Conservation (phyloP, 2,329 filamentous ascomycete genomes). For the Phyllosticta paracitricarpa region DNA sequence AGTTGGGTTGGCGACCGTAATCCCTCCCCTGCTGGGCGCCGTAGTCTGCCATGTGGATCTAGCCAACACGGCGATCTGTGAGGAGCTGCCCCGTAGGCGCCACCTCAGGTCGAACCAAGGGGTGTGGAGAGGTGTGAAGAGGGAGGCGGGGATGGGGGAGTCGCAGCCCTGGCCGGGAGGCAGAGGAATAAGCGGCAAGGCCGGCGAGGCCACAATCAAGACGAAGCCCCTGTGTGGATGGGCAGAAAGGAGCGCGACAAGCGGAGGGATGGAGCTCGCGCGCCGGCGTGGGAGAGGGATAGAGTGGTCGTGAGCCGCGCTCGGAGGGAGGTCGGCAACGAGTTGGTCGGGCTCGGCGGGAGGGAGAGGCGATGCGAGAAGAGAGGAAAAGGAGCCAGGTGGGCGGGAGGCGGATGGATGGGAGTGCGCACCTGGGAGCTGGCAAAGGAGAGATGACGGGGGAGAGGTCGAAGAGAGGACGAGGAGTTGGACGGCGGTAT, state of each 20-base stretch:
- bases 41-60: slow-evolving; percentile 50
- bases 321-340: slow-evolving; percentile 15
- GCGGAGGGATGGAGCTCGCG: not conserved
- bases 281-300: not conserved
- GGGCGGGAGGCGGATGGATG: not conserved
- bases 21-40: slow-evolving; percentile 51
- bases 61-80: slow-evolving; percentile 8
- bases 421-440: not conserved
- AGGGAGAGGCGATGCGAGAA: slow-evolving; percentile 12
- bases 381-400: not conserved
- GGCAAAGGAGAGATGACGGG: not conserved
- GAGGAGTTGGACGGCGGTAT: not conserved
- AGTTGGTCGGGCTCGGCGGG: slow-evolving; percentile 8
- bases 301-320: not conserved
- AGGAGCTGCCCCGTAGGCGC: slow-evolving; percentile 7
- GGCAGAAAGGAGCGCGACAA: slow-evolving; percentile 2
- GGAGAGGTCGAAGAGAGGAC: not conserved
- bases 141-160: not conserved
- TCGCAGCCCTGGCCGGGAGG: slow-evolving; percentile 1
- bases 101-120: slow-evolving; percentile 1
- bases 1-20: slow-evolving; percentile 41
- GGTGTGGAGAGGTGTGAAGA: not conserved
- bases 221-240: slow-evolving; percentile 6
- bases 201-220: slow-evolving; percentile 3
- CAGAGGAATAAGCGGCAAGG: slow-evolving; percentile 5